Conservation (phyloP, 2,329 filamentous ascomycete species). For the Paecilomyces niveus region DNA sequence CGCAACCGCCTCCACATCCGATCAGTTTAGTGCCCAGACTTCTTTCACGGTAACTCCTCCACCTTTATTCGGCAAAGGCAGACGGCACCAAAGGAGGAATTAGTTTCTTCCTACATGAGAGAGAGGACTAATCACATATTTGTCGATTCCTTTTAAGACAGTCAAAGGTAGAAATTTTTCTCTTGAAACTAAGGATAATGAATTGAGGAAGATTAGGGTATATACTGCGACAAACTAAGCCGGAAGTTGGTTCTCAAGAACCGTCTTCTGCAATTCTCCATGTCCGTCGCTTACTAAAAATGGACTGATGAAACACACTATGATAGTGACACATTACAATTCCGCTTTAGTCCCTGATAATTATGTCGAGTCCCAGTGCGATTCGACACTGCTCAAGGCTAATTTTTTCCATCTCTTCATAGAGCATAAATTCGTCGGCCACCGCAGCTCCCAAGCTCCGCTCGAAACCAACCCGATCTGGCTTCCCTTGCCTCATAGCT, state of each 20-base stretch:
- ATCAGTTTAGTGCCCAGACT: neutral
- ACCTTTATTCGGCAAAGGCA: neutral
- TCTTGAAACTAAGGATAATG: too few species aligned
- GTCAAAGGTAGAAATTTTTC: too few species aligned
- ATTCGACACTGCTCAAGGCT: conserved; percentile 16
- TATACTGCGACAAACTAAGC: too few species aligned
- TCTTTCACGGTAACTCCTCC: neutral
- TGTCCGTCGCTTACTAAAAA: neutral
- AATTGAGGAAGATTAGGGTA: too few species aligned
- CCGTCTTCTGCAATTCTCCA: neutral
- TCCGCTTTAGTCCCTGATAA: neutral
- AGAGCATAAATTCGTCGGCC: conserved; percentile 20
- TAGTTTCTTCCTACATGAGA: neutral
- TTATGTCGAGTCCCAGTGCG: conserved; percentile 9
- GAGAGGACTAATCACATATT: too few species aligned
- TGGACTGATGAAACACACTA: neutral
- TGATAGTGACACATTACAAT: too few species aligned
- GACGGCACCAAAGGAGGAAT: neutral
- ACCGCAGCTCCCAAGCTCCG: conserved; percentile 12
- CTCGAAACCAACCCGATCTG: conserved; percentile 20
- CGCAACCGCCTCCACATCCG: neutral
- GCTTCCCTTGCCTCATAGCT: conserved; percentile 4
- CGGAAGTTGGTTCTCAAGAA: too few species aligned
- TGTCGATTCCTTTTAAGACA: too few species aligned
- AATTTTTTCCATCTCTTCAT: conserved; percentile 16